Evolutionary conservation across 1,139 yeast species (phyloP).

Genomic region (Saccharomycopsis hybrid): DNA sequence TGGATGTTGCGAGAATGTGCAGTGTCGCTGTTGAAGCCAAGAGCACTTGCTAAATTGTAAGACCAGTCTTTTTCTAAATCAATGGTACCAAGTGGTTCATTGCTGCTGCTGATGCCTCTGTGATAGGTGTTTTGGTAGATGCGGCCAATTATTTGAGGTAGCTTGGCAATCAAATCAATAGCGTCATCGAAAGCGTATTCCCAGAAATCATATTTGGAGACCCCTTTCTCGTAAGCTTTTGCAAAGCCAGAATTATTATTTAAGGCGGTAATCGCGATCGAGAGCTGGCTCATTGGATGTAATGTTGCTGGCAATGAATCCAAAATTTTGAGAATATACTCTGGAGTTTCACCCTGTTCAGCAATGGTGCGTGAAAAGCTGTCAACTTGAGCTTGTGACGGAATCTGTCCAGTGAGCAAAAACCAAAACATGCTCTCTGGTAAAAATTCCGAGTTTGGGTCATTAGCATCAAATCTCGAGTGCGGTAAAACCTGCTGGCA

Average conservation of each 20-base stretch:
- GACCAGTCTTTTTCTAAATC: constrained; percentile 27
- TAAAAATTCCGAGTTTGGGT: constrained; percentile 42
- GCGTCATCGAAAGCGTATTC: constrained; percentile 61
- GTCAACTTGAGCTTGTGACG: constrained; percentile 48
- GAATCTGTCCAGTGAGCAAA: constrained; percentile 55
- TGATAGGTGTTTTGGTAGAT: constrained; percentile 60
- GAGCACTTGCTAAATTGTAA: constrained; percentile 26
- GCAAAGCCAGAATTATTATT: constrained; percentile 57
- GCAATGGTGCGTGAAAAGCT: constrained; percentile 51
- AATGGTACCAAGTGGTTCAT: constrained; percentile 25
- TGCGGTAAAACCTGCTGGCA: constrained; percentile 42
- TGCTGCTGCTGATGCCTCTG: constrained; percentile 21
- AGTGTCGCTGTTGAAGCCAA: constrained; percentile 25
- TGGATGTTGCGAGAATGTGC: constrained; percentile 25
- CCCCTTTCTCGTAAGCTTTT: constrained; percentile 64
- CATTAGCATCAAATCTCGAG: constrained; percentile 29
- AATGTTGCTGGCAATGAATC: constrained; percentile 50
- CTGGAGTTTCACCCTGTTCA: constrained; percentile 51
- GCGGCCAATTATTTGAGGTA: constrained; percentile 60
- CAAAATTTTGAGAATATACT: constrained; percentile 44
- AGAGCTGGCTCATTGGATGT: constrained; percentile 69
- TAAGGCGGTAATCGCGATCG: constrained; percentile 59
- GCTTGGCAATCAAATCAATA: constrained; percentile 56
- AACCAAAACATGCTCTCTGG: constrained; percentile 65
- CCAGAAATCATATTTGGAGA: constrained; percentile 64